Evolutionary conservation across 1,284 basidiomycete species (phyloP), one percentile per base, ranked within the genome.

Genomic region (Anthracocystis panici-leucophaei): DNA sequence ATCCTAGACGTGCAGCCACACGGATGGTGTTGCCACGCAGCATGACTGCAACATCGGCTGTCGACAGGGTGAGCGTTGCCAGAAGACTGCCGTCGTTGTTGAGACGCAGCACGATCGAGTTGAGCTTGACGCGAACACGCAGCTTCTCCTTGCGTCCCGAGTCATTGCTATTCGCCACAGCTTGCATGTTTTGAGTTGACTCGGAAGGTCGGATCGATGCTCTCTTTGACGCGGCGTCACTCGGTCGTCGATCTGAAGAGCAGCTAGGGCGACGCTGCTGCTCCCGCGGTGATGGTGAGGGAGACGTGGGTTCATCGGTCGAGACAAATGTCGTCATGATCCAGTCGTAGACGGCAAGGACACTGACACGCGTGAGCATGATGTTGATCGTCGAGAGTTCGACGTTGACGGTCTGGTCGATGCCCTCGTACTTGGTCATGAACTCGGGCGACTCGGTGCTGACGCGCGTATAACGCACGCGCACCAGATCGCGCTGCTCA

Each of bases 261-360:
- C 58, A 49, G 33, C 72, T 75, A 0, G 63, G 63, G 51, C 72
- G 58, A 8, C 66, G 65, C 57, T 60, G 75, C 21, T 71, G 57
- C 11, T 70, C 53, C 33, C 57, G 57, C 31, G 50, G 23, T 14
- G 55, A 33, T 14, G 49, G 40, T 7, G 67, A 18, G 5, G 58
- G n/a, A 14, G 44, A 31, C 12, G 27, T 21, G 5, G 63, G 53
- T 38, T 70, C 63, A n/a, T 75, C 73, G 2, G 57, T 51, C 1
- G 77, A 63, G 7, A 79, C 81, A 53, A 83, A 83, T 6, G 82
- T 83, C 20, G 93, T 92, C 92, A 99, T 97, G 86, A 99, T 91
- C 87, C 97, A 98, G 86, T 99, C 95, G 86, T 98, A 99, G 11
- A 99, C 87, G 2, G 91, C 89, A 44, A 99, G 88, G 50, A 99